Evolutionary conservation across 768 basidiomycete species (phyloP).

Genomic region (Kwoniella dendrophila): DNA sequence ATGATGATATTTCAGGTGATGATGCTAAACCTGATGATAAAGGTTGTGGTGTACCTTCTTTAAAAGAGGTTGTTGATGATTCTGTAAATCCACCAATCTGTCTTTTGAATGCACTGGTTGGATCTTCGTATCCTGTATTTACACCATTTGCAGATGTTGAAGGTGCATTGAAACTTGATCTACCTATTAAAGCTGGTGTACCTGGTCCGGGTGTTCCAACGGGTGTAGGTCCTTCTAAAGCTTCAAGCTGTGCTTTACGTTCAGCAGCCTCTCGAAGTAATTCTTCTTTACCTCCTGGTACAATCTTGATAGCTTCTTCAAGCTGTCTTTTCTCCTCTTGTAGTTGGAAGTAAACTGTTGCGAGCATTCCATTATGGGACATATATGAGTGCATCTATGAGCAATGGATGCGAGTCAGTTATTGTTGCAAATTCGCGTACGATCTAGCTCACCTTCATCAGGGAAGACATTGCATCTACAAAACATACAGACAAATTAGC

Average conservation of each 20-base stretch:
- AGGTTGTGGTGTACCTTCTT: constrained; percentile 14
- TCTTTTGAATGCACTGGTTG: constrained; percentile 16
- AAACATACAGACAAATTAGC: not conserved
- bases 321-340: constrained; percentile 60
- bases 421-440: not conserved
- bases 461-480: constrained; percentile 71
- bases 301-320: constrained; percentile 22
- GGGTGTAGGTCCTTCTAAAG: constrained; percentile 34
- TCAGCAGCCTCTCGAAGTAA: constrained; percentile 32
- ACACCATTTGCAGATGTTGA: not conserved
- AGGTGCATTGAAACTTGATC: constrained; percentile 13
- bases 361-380: constrained; percentile 81
- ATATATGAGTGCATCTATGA: constrained; percentile 90
- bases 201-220: constrained; percentile 30
- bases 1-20: constrained; percentile 21
- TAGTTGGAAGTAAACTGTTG: constrained; percentile 54
- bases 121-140: constrained; percentile 33
- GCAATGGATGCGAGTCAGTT: constrained; percentile 10
- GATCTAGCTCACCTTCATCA: constrained; percentile 56
- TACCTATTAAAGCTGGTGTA: constrained; percentile 9
- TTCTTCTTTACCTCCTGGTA: constrained; percentile 46
- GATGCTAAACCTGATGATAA: not conserved
- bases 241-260: constrained; percentile 31
- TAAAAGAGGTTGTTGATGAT: constrained; percentile 1
- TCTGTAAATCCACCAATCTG: constrained; percentile 26